A percentile compares a stretch with the other conserved stretches of the same genome.
Conservation (phyloP, 176 grass and related monocot genomes). For the Tuctoria greenei region DNA sequence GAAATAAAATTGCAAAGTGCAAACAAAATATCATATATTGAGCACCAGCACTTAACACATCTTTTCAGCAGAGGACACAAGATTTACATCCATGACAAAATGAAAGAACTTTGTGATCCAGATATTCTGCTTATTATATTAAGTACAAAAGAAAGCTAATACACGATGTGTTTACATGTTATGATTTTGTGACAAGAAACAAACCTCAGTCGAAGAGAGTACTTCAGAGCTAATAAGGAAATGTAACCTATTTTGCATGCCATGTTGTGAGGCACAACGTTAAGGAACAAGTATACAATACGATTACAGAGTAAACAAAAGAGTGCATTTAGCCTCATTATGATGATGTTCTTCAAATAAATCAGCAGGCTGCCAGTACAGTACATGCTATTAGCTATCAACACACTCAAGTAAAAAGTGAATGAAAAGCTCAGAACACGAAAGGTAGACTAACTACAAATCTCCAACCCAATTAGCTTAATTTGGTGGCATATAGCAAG, state of each 20-base stretch:
- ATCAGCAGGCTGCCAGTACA: neutral
- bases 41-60: neutral
- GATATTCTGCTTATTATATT: neutral
- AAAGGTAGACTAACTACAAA: neutral
- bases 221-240: neutral
- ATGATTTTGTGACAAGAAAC: conserved; percentile 3
- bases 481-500: neutral
- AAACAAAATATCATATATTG: neutral
- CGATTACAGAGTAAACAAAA: neutral
- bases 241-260: neutral
- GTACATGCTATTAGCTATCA: neutral
- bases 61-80: neutral
- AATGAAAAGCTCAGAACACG: neutral
- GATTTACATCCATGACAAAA: neutral
- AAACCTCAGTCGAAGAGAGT: neutral
- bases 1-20: neutral
- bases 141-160: neutral
- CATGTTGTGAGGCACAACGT: neutral
- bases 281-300: conserved; percentile 14
- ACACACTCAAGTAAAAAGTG: neutral
- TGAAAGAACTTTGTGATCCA: neutral
- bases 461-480: neutral
- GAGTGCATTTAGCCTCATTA: neutral
- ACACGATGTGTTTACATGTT: neutral
- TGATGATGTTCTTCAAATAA: neutral